A percentile compares a stretch with the other conserved stretches of the same genome.
These are phyloP conservation scores for Citrus australasica DNA, from an alignment of 345 rosid species.

Conservation along the genomic window DNA sequence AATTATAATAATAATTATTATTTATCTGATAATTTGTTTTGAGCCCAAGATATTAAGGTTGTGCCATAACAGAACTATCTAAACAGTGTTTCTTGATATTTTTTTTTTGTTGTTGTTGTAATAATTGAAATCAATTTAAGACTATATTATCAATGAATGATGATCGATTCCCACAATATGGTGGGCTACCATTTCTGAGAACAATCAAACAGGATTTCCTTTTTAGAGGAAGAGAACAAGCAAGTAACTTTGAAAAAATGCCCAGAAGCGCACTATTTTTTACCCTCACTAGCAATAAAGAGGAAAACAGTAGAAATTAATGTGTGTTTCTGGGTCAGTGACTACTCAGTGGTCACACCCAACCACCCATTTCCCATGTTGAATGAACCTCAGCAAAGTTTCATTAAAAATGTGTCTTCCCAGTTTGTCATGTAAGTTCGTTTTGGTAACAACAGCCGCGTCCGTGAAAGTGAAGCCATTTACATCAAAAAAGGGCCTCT, in stretches of 20 bases:
- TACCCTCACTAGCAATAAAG: not conserved
- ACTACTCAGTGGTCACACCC: slow-evolving; percentile 4
- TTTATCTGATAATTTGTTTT: too few species aligned
- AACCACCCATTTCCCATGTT: not conserved
- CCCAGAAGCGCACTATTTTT: not conserved
- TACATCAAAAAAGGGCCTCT: not conserved
- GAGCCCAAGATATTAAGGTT: too few species aligned
- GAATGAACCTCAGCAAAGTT: not conserved
- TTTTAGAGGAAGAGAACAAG: not conserved
- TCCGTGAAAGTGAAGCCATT: not conserved
- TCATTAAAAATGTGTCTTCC: not conserved
- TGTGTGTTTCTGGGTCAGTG: not conserved
- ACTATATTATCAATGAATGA: too few species aligned
- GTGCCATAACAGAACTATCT: not conserved
- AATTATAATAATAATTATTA: too few species aligned
- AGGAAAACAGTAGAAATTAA: not conserved
- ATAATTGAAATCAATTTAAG: too few species aligned
- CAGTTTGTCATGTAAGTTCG: not conserved
- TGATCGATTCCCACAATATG: not conserved
- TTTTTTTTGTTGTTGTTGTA: too few species aligned
- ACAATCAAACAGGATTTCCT: slow-evolving; percentile 11
- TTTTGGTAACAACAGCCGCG: not conserved
- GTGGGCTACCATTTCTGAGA: not conserved
- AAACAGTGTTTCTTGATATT: too few species aligned
- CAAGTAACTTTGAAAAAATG: not conserved